Percentiles rank a stretch among this genome's conserved stretches.
These are phyloP conservation scores for Hordeum vulgare DNA, from an alignment of 176 grass and related monocot species.

Conservation along the genomic window DNA sequence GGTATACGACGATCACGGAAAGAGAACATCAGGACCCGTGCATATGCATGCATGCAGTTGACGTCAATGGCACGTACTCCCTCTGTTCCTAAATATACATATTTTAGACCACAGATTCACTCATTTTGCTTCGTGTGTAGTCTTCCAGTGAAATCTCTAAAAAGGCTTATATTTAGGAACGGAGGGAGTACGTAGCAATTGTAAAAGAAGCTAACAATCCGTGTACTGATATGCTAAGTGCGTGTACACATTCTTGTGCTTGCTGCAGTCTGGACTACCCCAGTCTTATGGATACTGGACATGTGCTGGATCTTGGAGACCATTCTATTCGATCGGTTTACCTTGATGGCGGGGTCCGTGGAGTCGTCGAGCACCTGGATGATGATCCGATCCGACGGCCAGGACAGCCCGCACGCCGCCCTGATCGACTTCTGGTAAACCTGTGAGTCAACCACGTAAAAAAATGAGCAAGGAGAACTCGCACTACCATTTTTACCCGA, in stretches of 20 bases:
- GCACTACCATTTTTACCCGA: neutral
- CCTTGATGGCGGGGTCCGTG: conserved; percentile 62
- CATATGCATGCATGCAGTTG: neutral
- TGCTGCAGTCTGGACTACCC: neutral
- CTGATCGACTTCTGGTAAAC: conserved; percentile 69
- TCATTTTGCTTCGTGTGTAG: too few species aligned
- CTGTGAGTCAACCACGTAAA: conserved; percentile 5
- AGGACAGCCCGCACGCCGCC: conserved; percentile 55
- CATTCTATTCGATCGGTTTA: conserved; percentile 12
- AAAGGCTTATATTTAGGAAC: too few species aligned
- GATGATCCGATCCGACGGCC: conserved; percentile 65
- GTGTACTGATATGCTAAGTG: too few species aligned
- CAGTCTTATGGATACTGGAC: too few species aligned
- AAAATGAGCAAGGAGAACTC: neutral
- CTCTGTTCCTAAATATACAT: too few species aligned
- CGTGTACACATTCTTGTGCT: neutral
- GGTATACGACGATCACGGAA: neutral
- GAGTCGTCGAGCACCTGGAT: conserved; percentile 89
- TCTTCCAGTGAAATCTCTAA: too few species aligned
- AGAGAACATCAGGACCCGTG: neutral
- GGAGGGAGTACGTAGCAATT: neutral
- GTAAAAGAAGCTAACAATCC: too few species aligned
- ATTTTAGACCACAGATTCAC: too few species aligned
- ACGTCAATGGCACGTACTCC: too few species aligned
- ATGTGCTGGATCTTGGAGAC: too few species aligned